Base-by-base conservation (phyloP, 345 rosid species). In the Populus nigra region DNA sequence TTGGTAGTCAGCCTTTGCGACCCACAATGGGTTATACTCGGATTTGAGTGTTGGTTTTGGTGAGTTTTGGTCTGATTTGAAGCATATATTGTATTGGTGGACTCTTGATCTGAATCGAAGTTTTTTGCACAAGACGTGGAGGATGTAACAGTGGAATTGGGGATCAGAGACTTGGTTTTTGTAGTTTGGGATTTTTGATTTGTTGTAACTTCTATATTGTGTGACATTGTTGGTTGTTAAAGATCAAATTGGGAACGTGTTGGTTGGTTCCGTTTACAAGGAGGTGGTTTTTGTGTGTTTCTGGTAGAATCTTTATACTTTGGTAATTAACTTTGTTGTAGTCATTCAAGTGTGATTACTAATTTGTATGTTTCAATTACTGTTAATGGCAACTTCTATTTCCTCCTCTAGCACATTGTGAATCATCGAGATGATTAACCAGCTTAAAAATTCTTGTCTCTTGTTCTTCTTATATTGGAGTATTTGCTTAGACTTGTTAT, bases 11-110 rank as follows among this genome's bases (percentile, higher is more conserved):
- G 73, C 90, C 88, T 23, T 74, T 81, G 79, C 80, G 88, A 39
- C 79, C 83, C 29, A 79, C 86, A 8, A 55, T 83, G n/a, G 86
- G 85, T 77, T 92, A 86, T 83, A 77, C 90, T 4, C 88, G 91
- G 66, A 85, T 89, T 76, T 89, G 87, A 90, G 49, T 68, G 67
- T 41, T 29, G 50, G 12, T 25, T 59, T 47, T 18, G 16, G 0
- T 23, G 50, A 10, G 31, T 25, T 43, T 16, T 49, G 68, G 57
- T 62, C 75, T 76, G 71, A 43, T 65, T 59, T 57, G 69, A 35
- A 33, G 39, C 59, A 10, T 43, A 43, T 43, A 43, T 47, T 25
- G 49, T 25, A 23, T 29, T 25, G 27, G 59, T 50, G 59, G n/a
- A 50, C 8, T 53, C 59, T 18, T 20, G 22, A 47, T 22, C 38